Percentiles rank a stretch among this genome's conserved stretches.
These are phyloP conservation scores for Ophiostoma angusticollis DNA, from an alignment of 2,329 filamentous ascomycete species.

Conservation along the genomic window DNA sequence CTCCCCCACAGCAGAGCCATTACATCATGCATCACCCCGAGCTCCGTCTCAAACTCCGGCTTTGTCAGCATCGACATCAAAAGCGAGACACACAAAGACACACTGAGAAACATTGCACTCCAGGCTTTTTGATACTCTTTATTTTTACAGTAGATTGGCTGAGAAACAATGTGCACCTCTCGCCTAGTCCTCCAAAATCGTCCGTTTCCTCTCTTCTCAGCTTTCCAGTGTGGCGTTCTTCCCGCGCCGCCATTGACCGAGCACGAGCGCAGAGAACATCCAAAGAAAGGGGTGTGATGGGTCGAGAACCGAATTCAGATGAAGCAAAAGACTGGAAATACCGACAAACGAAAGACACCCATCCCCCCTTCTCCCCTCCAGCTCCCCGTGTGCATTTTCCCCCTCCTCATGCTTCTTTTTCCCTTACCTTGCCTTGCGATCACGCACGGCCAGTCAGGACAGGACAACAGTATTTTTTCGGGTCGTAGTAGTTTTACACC, in stretches of 20 bases:
- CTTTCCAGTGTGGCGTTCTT: slow-evolving; percentile 24
- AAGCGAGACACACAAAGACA: not conserved
- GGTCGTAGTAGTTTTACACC: no score
- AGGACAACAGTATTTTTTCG: no score
- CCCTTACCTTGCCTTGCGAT: no score
- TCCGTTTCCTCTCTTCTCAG: slow-evolving; percentile 24
- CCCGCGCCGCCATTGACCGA: no score
- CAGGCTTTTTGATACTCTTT: slow-evolving; percentile 44
- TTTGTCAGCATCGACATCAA: not conserved
- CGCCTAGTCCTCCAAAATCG: no score
- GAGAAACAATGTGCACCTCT: slow-evolving; percentile 28
- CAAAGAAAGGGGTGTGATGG: no score
- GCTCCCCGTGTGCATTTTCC: no score
- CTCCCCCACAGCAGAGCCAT: not conserved
- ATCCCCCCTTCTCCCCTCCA: no score
- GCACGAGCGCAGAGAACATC: not conserved
- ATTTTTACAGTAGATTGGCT: slow-evolving; percentile 48
- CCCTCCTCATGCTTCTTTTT: not conserved
- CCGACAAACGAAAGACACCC: slow-evolving; percentile 33
- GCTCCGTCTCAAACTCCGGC: not conserved
- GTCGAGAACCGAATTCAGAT: slow-evolving; percentile 4
- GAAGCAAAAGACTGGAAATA: slow-evolving; percentile 6
- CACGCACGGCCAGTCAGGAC: no score
- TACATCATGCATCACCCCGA: slow-evolving; percentile 1
- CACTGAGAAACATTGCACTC: slow-evolving; percentile 30